phyloP scores from a whole-genome alignment of 257 asterid species.

The Jasminum sambac region DNA sequence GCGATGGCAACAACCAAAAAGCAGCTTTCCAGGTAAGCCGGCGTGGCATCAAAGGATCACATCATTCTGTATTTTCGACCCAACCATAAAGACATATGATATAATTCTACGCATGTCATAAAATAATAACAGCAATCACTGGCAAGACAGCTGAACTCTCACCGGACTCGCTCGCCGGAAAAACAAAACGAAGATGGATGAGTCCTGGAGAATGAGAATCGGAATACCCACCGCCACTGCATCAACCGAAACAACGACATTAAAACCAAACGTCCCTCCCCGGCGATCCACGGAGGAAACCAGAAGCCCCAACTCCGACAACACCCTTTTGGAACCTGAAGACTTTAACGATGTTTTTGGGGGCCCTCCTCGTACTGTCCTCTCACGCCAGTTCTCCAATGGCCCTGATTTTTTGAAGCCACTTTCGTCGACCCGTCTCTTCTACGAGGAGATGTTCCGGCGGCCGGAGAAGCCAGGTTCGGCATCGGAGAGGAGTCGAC shows the following conservation, averaged over 20 bases:
- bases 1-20: slow-evolving; percentile 17
- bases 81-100: background rate
- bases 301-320: slow-evolving; percentile 39
- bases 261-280: slow-evolving; percentile 31
- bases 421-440: slow-evolving; percentile 32
- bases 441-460: slow-evolving; percentile 57
- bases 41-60: slow-evolving; percentile 10
- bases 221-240: slow-evolving; percentile 49
- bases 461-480: slow-evolving; percentile 36
- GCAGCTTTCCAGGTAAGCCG: slow-evolving; percentile 30
- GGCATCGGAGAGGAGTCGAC: slow-evolving; percentile 29
- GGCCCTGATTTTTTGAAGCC: slow-evolving; percentile 27
- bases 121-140: slow-evolving; percentile 18
- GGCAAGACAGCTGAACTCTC: slow-evolving; percentile 15
- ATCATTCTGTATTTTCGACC: background rate
- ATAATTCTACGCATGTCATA: slow-evolving; percentile 20
- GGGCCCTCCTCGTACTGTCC: slow-evolving; percentile 71
- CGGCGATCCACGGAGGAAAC: slow-evolving; percentile 46
- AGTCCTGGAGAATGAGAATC: slow-evolving; percentile 64
- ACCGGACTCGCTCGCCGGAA: slow-evolving; percentile 7
- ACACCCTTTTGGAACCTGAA: slow-evolving; percentile 36
- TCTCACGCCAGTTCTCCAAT: slow-evolving; percentile 46
- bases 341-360: slow-evolving; percentile 83
- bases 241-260: slow-evolving; percentile 17
- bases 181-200: slow-evolving; percentile 47